phyloP scores from a whole-genome alignment of 225 moss, liverwort and hornwort genomes.

The Takakia lepidozioides region DNA sequence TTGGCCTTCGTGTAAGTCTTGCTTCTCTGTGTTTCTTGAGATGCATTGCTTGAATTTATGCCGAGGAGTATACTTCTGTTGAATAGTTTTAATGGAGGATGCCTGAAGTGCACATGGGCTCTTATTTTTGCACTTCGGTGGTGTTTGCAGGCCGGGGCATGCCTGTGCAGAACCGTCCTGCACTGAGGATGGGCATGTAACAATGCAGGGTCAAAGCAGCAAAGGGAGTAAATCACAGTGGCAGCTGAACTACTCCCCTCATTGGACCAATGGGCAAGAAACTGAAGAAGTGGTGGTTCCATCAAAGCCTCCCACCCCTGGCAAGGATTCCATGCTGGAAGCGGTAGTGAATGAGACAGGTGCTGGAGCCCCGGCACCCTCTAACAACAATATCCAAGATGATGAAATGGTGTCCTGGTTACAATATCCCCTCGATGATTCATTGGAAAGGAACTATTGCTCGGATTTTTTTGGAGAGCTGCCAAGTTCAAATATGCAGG shows the following conservation, averaged over 20 bases:
- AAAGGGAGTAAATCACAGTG: constrained; percentile 42
- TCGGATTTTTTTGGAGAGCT: constrained; percentile 74
- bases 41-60: constrained; percentile 1
- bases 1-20: constrained; percentile 63
- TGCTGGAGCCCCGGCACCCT: constrained; percentile 21
- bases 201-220: constrained; percentile 46
- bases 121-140: constrained; percentile 2
- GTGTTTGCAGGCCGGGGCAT: constrained; percentile 41
- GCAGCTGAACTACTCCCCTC: constrained; percentile 29
- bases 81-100: background rate
- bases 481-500: constrained; percentile 33
- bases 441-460: constrained; percentile 54
- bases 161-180: constrained; percentile 34
- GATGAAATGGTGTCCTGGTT: constrained; percentile 87
- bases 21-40: background rate
- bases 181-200: constrained; percentile 41
- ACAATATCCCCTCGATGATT: constrained; percentile 72
- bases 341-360: constrained; percentile 36
- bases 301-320: constrained; percentile 29
- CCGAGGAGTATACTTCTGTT: background rate
- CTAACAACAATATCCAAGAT: constrained; percentile 14
- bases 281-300: constrained; percentile 58
- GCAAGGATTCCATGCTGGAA: constrained; percentile 26
- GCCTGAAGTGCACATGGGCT: background rate
- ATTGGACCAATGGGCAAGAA: constrained; percentile 43